phyloP scores from a whole-genome alignment of 1,284 basidiomycete genomes.

The Sporisorium graminicola region DNA sequence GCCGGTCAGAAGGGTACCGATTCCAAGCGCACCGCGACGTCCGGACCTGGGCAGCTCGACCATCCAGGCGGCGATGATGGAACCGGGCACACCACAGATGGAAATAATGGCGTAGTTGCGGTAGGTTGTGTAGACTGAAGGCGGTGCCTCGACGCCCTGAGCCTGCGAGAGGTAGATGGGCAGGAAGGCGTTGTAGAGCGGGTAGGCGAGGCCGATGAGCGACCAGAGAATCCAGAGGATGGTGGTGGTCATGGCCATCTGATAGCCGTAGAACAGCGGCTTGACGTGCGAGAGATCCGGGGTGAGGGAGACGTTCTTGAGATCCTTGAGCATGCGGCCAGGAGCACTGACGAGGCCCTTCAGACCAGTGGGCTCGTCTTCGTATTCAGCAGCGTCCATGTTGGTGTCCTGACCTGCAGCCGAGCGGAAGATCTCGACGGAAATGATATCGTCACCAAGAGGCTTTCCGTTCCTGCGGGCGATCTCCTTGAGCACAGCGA shows the following conservation, averaged over 20 bases:
- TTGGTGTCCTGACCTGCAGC: slow-evolving; percentile 65
- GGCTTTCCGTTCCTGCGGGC: slow-evolving; percentile 61
- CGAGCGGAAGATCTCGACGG: slow-evolving; percentile 64
- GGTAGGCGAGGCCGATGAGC: slow-evolving; percentile 69
- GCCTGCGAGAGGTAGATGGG: slow-evolving; percentile 60
- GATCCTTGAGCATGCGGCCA: slow-evolving; percentile 15
- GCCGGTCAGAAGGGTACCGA: slow-evolving; percentile 66
- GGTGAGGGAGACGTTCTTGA: slow-evolving; percentile 37
- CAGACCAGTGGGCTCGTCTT: slow-evolving; percentile 32
- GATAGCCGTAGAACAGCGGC: slow-evolving; percentile 60
- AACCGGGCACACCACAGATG: slow-evolving; percentile 67
- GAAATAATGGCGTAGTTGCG: slow-evolving; percentile 68
- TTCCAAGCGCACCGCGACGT: slow-evolving; percentile 65
- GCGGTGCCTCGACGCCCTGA: slow-evolving; percentile 27
- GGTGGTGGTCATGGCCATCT: slow-evolving; percentile 61
- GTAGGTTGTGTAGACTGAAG: slow-evolving; percentile 52
- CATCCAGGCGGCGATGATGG: slow-evolving; percentile 65
- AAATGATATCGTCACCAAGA: slow-evolving; percentile 62
- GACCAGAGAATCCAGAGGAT: slow-evolving; percentile 64
- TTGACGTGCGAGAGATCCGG: slow-evolving; percentile 62
- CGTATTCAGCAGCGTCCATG: slow-evolving; percentile 33
- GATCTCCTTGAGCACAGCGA: slow-evolving; percentile 62
- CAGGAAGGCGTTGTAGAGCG: slow-evolving; percentile 69
- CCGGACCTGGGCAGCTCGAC: slow-evolving; percentile 67
- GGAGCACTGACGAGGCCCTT: slow-evolving; percentile 27